These are phyloP conservation scores for Sphaerobolus stellatus DNA, from an alignment of 1,284 basidiomycete species.

Conservation along the genomic window DNA sequence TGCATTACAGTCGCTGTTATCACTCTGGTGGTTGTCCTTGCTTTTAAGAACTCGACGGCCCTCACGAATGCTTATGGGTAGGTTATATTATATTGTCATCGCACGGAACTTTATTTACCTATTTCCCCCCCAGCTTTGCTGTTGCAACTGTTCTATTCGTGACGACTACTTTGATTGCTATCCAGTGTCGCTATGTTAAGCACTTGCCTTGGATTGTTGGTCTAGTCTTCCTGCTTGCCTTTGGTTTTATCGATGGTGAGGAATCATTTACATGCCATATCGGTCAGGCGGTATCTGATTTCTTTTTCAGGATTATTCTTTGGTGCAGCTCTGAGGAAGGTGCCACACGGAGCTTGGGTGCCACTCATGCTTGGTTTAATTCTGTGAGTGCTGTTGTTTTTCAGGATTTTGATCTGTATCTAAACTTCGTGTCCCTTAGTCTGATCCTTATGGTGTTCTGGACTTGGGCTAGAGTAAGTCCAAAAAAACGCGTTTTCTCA, in stretches of 20 bases:
- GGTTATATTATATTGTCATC: slow-evolving; percentile 1
- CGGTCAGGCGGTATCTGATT: neutral
- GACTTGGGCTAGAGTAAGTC: slow-evolving; percentile 59
- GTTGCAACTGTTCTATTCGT: slow-evolving; percentile 65
- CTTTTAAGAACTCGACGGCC: slow-evolving; percentile 50
- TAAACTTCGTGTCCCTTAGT: slow-evolving; percentile 24
- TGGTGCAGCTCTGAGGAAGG: slow-evolving; percentile 59
- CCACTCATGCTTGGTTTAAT: slow-evolving; percentile 55
- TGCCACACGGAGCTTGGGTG: slow-evolving; percentile 64
- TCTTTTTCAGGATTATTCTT: slow-evolving; percentile 48
- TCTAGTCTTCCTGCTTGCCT: slow-evolving; percentile 50
- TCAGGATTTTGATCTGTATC: neutral
- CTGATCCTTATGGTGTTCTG: slow-evolving; percentile 54
- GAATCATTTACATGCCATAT: neutral
- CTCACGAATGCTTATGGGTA: slow-evolving; percentile 54
- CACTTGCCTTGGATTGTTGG: slow-evolving; percentile 44
- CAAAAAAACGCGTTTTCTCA: too few relatives aligned
- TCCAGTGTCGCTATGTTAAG: slow-evolving; percentile 62
- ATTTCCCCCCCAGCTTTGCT: slow-evolving; percentile 44
- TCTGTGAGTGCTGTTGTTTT: slow-evolving; percentile 35
- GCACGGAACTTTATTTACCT: slow-evolving; percentile 8
- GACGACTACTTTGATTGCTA: slow-evolving; percentile 53
- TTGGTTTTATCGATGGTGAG: slow-evolving; percentile 58
- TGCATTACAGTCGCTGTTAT: slow-evolving; percentile 45
- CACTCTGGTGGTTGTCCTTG: slow-evolving; percentile 56